Evolutionary conservation across 108 stramenopile genomes (phyloP).

Genomic region (Cyclotella atomus): DNA sequence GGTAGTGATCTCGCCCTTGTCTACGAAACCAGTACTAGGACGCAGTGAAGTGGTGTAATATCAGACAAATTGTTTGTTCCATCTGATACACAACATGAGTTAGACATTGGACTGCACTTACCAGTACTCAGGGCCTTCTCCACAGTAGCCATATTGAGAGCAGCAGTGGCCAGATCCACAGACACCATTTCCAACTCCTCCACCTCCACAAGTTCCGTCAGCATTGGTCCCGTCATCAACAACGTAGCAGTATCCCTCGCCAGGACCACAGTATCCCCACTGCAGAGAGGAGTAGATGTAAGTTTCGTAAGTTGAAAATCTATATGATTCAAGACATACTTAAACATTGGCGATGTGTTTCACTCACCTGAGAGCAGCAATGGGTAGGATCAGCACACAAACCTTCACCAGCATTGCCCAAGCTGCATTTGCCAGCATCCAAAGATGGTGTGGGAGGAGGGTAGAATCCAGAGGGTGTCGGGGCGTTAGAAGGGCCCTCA

Average conservation of each 20-base stretch:
- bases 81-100: too few species aligned
- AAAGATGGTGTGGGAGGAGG: slow-evolving; percentile 31
- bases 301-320: too few species aligned
- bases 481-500: slow-evolving; percentile 28
- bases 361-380: too few species aligned
- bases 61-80: too few species aligned
- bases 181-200: slow-evolving; percentile 35
- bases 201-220: slow-evolving; percentile 38
- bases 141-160: slow-evolving; percentile 25
- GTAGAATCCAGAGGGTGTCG: slow-evolving; percentile 25
- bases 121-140: slow-evolving; percentile 19
- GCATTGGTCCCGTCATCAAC: slow-evolving; percentile 14
- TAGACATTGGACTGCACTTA: not conserved
- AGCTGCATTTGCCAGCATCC: slow-evolving; percentile 43
- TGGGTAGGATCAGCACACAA: slow-evolving; percentile 34
- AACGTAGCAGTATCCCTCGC: slow-evolving; percentile 41
- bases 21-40: slow-evolving; percentile 27
- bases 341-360: too few species aligned
- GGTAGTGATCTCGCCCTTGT: slow-evolving; percentile 8
- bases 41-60: slow-evolving; percentile 11
- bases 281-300: too few species aligned
- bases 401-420: slow-evolving; percentile 34
- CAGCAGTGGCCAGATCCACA: slow-evolving; percentile 6
- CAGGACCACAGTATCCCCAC: slow-evolving; percentile 47
- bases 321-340: too few species aligned